Percentiles rank a stretch among this genome's conserved stretches.
These are phyloP conservation scores for Paraconiothyrium sp. DNA, from an alignment of 2,329 filamentous ascomycete genomes.

Conservation along the genomic window DNA sequence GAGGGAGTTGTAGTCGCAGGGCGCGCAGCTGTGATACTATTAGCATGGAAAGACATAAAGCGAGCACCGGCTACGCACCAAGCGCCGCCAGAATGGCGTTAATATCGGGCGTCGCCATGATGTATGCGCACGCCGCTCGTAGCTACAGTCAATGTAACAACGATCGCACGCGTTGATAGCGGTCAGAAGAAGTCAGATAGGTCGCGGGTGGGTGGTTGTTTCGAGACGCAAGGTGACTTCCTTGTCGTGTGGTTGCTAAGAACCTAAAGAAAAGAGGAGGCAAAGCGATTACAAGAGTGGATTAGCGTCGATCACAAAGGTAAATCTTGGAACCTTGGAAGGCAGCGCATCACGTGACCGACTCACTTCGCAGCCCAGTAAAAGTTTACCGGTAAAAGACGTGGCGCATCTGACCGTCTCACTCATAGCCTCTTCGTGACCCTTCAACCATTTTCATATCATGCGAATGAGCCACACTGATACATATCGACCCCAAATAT, in stretches of 20 bases:
- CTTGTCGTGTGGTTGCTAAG: conserved; percentile 13
- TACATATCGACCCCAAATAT: neutral
- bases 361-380: too few relatives aligned
- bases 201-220: neutral
- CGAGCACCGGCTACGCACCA: conserved; percentile 35
- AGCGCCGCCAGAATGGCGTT: conserved; percentile 51
- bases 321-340: neutral
- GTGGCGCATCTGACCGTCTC: neutral
- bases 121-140: conserved; percentile 23
- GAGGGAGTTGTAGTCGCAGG: conserved; percentile 59
- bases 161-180: neutral
- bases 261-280: neutral
- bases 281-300: neutral
- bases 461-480: neutral
- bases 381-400: neutral
- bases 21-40: conserved; percentile 54
- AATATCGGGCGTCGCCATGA: conserved; percentile 48
- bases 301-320: neutral
- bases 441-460: neutral
- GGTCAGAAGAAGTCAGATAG: neutral
- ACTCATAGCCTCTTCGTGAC: neutral
- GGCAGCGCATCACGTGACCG: neutral
- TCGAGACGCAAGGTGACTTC: conserved; percentile 8
- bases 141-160: conserved; percentile 1
- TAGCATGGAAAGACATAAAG: conserved; percentile 20